phyloP scores from a whole-genome alignment of 1,139 yeast species.

The Zygoascus meyerae region DNA sequence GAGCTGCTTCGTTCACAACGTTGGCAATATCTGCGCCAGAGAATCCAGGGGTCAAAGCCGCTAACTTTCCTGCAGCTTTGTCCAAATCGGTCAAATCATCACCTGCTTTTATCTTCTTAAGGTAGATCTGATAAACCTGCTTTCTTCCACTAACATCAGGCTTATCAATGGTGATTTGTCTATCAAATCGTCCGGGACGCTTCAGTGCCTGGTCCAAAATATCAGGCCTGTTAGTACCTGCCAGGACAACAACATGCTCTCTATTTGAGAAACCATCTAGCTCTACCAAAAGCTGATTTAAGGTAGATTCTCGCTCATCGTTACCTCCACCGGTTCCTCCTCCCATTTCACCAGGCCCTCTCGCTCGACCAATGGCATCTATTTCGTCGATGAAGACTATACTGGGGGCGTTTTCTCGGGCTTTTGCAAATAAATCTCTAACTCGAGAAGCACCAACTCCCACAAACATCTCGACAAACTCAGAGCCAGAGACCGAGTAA shows the following conservation, averaged over 20 bases:
- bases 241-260: slow-evolving; percentile 92
- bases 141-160: slow-evolving; percentile 93
- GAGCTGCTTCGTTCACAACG: slow-evolving; percentile 94
- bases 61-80: slow-evolving; percentile 73
- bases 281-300: slow-evolving; percentile 90
- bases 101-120: slow-evolving; percentile 57
- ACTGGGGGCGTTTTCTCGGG: slow-evolving; percentile 88
- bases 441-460: slow-evolving; percentile 99
- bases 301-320: slow-evolving; percentile 94
- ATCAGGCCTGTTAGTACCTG: slow-evolving; percentile 95
- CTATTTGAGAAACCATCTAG: slow-evolving; percentile 92
- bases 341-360: slow-evolving; percentile 62
- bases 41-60: slow-evolving; percentile 95
- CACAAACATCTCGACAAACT: slow-evolving; percentile 96
- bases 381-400: slow-evolving; percentile 95
- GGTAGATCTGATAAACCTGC: slow-evolving; percentile 81
- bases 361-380: slow-evolving; percentile 95
- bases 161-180: slow-evolving; percentile 84
- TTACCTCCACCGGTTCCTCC: slow-evolving; percentile 69
- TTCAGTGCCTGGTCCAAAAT: slow-evolving; percentile 85
- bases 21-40: slow-evolving; percentile 98
- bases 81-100: slow-evolving; percentile 36
- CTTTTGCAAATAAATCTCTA: slow-evolving; percentile 87
- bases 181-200: slow-evolving; percentile 96
- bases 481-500: slow-evolving; percentile 91